A percentile compares a stretch with the other conserved stretches of the same genome.
Evolutionary conservation across 805 yeast species (phyloP).

Genomic region (Wickerhamiella azyma): DNA sequence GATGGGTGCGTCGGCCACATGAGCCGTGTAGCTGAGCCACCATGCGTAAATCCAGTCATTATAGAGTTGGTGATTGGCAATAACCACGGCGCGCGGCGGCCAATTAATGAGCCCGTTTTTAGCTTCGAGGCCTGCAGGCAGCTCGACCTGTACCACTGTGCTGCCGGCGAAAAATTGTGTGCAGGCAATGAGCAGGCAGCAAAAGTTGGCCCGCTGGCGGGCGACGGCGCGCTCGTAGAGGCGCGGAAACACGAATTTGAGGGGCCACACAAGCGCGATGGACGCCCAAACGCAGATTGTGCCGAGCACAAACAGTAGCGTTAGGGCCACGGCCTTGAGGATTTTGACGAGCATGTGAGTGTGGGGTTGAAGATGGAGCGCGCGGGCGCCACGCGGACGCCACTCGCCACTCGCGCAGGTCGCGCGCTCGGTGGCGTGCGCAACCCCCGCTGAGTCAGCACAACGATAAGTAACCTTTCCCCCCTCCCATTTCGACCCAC

Average conservation of each 20-base stretch:
- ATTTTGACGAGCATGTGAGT: background rate
- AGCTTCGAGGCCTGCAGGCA: background rate
- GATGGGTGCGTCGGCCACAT: slow-evolving; percentile 48
- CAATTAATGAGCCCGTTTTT: slow-evolving; percentile 20
- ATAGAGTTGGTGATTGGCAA: slow-evolving; percentile 89
- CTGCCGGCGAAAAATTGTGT: slow-evolving; percentile 2
- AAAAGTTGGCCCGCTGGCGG: slow-evolving; percentile 2
- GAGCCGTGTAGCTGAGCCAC: slow-evolving; percentile 65
- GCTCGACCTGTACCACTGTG: background rate
- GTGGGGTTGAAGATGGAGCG: no score
- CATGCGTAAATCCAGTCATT: slow-evolving; percentile 88
- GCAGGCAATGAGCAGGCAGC: background rate
- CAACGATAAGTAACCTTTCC: slow-evolving; percentile 4
- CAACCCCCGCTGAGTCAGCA: slow-evolving; percentile 1
- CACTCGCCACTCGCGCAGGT: no score
- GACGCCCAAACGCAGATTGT: background rate
- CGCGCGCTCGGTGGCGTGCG: background rate
- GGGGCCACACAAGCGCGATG: background rate
- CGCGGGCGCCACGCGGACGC: no score
- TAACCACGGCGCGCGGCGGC: slow-evolving; percentile 43
- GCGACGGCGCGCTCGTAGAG: background rate
- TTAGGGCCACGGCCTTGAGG: background rate
- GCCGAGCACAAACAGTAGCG: background rate
- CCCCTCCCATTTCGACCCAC: background rate
- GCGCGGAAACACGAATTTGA: background rate